Base-by-base conservation (phyloP, 2,329 filamentous ascomycete genomes). In the Colletotrichum plurivorum region DNA sequence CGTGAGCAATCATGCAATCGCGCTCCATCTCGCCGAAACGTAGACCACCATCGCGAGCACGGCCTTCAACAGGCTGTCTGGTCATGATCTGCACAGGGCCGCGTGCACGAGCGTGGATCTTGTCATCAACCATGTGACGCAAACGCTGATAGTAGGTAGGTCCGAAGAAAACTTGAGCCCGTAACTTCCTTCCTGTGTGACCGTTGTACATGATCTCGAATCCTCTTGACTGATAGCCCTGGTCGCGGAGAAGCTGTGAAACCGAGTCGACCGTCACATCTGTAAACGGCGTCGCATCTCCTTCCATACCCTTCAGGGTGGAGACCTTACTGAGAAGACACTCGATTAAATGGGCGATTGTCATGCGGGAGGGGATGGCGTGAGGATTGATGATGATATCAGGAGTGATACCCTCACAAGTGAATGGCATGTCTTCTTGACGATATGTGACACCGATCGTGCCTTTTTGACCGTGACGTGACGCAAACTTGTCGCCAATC, bases 11-110 rank as follows among this genome's bases (percentile, higher is more conserved):
- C 96, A 99, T 99, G 81, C 96, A 99, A 89, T 99, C 97, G 85
- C 97, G 95, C 84, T 99, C 97, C 96, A 99, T 99, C 87, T 99
- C 96, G 91, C 96, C 96, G 90, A 99, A 99, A 79, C 97, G 95
- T 52, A 99, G 88, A 86, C 96, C 96, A 88, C 96, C 96, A 79
- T 99, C 97, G 82, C 97, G 88, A 4, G 96, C 96, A 89, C 97
- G 93, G 92, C 96, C 96, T 84, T 99, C 96, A 15, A 99, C 96
- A 18, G 96, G 96, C 82, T 99, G 96, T 67, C 97, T 89, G 3
- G 96, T 99, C 84, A 99, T 89, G 77, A 99, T 99, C 83, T 99
- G 96, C 22, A 97, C 93, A 1, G 96, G 96, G 43, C 97, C 96
- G 79, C 96, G 92, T 15, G 97, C 96, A 82, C 97, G 93, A n/a